phyloP scores from a whole-genome alignment of 352 stramenopile genomes.

The Globisporangium uncinulatum region DNA sequence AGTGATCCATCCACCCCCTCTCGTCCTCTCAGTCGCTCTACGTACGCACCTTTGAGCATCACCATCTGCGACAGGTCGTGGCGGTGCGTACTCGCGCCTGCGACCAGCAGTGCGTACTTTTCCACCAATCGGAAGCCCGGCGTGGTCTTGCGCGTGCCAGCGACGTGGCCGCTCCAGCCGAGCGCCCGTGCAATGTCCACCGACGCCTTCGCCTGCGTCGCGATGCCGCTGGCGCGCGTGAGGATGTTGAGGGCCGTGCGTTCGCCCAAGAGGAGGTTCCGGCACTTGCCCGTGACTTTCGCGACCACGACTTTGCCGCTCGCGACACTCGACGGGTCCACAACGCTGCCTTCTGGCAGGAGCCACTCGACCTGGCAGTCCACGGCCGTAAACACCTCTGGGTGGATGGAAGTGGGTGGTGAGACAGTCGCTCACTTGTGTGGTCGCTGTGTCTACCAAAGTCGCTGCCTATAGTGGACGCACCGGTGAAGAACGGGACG shows the following conservation, averaged over 20 bases:
- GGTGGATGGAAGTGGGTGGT: neutral
- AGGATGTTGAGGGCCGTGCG: conserved; percentile 97
- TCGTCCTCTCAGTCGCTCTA: too few species aligned
- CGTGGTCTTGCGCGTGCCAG: conserved; percentile 98
- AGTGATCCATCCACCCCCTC: neutral
- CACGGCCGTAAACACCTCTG: conserved; percentile 90
- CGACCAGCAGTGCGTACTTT: conserved; percentile 98
- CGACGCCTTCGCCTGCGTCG: conserved; percentile 76
- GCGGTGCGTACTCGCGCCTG: conserved; percentile 91
- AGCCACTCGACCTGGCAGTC: conserved; percentile 92
- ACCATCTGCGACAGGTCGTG: conserved; percentile 99
- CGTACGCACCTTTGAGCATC: conserved; percentile 93
- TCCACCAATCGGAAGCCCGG: conserved; percentile 97
- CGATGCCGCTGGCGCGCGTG: conserved; percentile 94
- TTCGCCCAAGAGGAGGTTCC: conserved; percentile 94
- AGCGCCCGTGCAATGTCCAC: conserved; percentile 58
- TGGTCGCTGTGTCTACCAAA: neutral
- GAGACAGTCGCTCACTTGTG: too few species aligned
- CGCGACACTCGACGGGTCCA: conserved; percentile 33
- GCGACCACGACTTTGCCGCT: conserved; percentile 89
- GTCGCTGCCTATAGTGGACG: neutral
- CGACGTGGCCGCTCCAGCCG: conserved; percentile 92
- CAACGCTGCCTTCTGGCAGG: conserved; percentile 56
- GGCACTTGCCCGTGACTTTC: conserved; percentile 92
- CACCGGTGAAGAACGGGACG: conserved; percentile 91